Evolutionary conservation across 2,329 filamentous ascomycete genomes (phyloP), one percentile per base, ranked within the genome.

Genomic region (Hymenoscyphus fructigenus): DNA sequence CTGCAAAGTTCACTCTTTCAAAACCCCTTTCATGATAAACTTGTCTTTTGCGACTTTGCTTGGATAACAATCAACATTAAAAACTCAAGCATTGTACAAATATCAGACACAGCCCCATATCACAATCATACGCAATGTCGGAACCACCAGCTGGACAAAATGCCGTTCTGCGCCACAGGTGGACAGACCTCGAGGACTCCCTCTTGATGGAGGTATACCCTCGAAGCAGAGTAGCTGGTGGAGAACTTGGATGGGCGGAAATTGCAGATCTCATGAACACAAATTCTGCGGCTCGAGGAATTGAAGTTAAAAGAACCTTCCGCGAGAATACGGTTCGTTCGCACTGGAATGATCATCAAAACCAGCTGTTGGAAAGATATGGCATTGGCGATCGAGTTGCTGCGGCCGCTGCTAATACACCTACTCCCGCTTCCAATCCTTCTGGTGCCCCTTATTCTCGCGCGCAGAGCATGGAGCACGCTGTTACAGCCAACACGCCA

Each of bases 121-220:
- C 23, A 20, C 47, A 26, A 26, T 2, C 10, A 26, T 26, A 26
- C 10, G 23, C 20, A 9, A 53, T 53, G 47, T 26, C 36, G 5
- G 12, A 38, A 14, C 34, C 34, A 12, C 34, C 34, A 36, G 34
- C 34, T n/a, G n/a, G n/a, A 12, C 34, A 10, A 36, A 9, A 36
- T 15, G 1, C 20, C 20, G 6, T 14, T n/a, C 7, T 10, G 20
- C 47, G 47, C 47, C 12, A 5, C 20, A 26, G 23, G 14, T 53
- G 47, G 47, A 53, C n/a, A 12, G 47, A 53, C 26, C 14, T 53
- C 10, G 47, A 53, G 20, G 20, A 53, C 14, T 20, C 47, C 47
- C 47, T 53, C 10, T 12, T 53, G n/a, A 53, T 53, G 47, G 47
- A 53, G 47, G 47, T 53, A 26, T 53, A 53, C 20, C 47, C 47